Base-by-base conservation (phyloP, 768 basidiomycete species). In the Mycena rebaudengoi region DNA sequence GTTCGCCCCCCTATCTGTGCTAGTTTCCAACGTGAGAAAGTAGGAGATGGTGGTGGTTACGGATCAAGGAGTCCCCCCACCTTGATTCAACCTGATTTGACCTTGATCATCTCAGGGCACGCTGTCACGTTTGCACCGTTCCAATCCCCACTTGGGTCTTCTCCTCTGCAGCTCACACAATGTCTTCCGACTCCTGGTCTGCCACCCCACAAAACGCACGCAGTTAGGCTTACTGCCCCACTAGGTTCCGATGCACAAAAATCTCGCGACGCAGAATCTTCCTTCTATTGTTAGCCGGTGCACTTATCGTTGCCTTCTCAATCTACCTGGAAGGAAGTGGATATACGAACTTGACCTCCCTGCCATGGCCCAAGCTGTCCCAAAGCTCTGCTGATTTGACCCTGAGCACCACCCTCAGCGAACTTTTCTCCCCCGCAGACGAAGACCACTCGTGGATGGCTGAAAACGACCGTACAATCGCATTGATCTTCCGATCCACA, bases 401-500 rank as follows among this genome's bases (percentile, higher is more conserved):
- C 5, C 30, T 3, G 6, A 45, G 30, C 26, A 7, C 12, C 7
- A 2, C 49, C 8, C 50, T 53, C 43, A 53, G 33, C 13, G 23
- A 37, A 14, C 21, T 48, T 26, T 30, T 64, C 26, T 64, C 52
- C 28, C 44, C 30, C 3, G 43, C 41, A 6, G 11, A 26, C 3
- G 51, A 52, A 14, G 63, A 64, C 44, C 63, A 46, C 37, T 53
- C 63, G 2, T 52, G 57, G 50, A 53, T 60, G 10, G 57, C 64
- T 2, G 64, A 65, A 41, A 65, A 65, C 25, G 43, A 59, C 4
- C 40, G 63, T 3, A 60, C 53, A 16, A 58, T 60, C 1, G 18
- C n/a, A 2, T 44, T 33, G 10, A 25, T 64, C 10, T 26, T 64
- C 12, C 44, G 14, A 0, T 80, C 78, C 58, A 69, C 75, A 25